Conservation (phyloP, 345 rosid species). For the Luvunga scandens region DNA sequence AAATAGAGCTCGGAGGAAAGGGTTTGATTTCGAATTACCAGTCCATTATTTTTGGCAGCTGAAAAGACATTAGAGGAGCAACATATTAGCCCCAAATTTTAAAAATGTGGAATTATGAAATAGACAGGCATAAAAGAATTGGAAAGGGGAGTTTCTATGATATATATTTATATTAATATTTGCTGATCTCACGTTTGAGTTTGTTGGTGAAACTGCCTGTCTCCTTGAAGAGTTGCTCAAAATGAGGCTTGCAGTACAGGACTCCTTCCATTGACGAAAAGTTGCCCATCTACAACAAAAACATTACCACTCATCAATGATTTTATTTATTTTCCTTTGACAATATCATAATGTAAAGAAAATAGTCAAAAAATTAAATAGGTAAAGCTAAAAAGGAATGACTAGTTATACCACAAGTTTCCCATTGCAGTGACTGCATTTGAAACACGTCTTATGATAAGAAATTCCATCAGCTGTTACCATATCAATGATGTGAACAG, state of each 20-base stretch:
- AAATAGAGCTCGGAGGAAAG: background rate
- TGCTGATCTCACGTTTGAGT: conserved; percentile 34
- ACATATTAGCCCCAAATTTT: background rate
- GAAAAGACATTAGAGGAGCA: conserved; percentile 2
- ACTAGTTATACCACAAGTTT: conserved; percentile 48
- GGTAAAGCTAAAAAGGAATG: background rate
- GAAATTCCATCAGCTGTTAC: conserved; percentile 70
- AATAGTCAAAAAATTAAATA: background rate
- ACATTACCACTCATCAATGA: background rate
- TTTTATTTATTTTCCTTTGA: no score
- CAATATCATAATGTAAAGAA: background rate
- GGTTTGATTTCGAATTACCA: conserved; percentile 26
- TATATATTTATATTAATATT: background rate
- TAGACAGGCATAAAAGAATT: background rate
- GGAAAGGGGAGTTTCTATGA: background rate
- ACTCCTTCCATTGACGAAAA: conserved; percentile 71
- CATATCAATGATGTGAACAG: conserved; percentile 67
- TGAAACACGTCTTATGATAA: conserved; percentile 90
- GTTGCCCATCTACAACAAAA: conserved; percentile 51
- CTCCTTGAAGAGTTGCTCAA: conserved; percentile 80
- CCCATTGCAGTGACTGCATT: conserved; percentile 84
- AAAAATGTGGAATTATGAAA: background rate
- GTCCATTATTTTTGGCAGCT: conserved; percentile 44
- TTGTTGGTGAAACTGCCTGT: conserved; percentile 50
- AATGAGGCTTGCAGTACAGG: conserved; percentile 84